Evolutionary conservation across 202 grass and related monocot genomes (phyloP).

Genomic region (Elaeis oleifera): DNA sequence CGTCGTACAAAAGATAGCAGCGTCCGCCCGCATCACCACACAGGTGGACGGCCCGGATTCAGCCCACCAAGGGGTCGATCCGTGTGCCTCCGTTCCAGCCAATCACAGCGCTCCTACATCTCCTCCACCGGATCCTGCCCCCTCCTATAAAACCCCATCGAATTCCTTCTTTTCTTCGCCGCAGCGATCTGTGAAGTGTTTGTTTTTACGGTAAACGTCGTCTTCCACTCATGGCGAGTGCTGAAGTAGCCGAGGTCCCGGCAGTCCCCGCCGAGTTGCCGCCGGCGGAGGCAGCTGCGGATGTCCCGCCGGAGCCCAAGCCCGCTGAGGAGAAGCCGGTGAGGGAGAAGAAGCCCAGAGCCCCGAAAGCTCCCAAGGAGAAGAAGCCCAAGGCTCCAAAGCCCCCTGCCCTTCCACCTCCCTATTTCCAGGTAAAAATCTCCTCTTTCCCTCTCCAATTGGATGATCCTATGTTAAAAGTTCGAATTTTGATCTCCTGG

Average conservation of each 20-base stretch:
- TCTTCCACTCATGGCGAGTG: background rate
- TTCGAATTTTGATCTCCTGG: too few relatives aligned
- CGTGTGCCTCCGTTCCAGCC: background rate
- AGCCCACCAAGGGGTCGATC: background rate
- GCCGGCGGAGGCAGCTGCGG: background rate
- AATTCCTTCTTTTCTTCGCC: background rate
- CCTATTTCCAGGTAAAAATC: background rate
- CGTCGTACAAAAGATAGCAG: too few relatives aligned
- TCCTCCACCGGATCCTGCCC: background rate
- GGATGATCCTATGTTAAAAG: too few relatives aligned
- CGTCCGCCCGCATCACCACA: background rate
- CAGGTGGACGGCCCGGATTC: slow-evolving; percentile 2
- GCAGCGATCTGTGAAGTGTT: background rate
- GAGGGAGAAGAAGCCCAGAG: slow-evolving; percentile 2
- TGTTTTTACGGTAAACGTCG: too few relatives aligned
- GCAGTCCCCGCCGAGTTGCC: background rate
- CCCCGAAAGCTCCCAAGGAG: slow-evolving; percentile 9
- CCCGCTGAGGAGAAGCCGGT: background rate
- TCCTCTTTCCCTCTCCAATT: too few relatives aligned
- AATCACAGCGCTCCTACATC: background rate
- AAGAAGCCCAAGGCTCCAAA: slow-evolving; percentile 9
- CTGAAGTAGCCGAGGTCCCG: background rate
- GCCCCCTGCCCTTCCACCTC: background rate
- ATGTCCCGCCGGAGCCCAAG: background rate
- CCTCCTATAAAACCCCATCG: background rate